Evolutionary conservation across 2,329 filamentous ascomycete species (phyloP).

Genomic region (Seiridium unicorne): DNA sequence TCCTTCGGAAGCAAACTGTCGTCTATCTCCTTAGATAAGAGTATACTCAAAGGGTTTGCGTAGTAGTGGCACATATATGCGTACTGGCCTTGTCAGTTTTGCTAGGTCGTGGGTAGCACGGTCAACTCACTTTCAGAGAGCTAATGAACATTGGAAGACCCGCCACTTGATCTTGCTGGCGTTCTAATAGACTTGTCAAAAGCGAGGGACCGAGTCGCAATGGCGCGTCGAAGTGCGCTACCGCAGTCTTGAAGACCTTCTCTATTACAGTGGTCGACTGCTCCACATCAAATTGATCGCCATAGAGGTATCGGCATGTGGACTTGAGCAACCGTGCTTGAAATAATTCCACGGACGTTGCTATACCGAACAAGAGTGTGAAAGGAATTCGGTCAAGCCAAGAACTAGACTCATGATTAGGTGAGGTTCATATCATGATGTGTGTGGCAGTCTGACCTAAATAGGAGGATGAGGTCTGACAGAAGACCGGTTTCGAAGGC

Average conservation of each 20-base stretch:
- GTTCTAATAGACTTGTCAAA: conserved; percentile 62
- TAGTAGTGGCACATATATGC: conserved; percentile 86
- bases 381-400: conserved; percentile 79
- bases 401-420: conserved; percentile 28
- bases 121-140: conserved; percentile 58
- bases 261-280: conserved; percentile 71
- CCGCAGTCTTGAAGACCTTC: conserved; percentile 64
- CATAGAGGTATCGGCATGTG: conserved; percentile 65
- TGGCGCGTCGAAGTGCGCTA: conserved; percentile 55
- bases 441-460: conserved; percentile 52
- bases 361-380: conserved; percentile 74
- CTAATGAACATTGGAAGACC: conserved; percentile 72
- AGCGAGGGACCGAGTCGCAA: conserved; percentile 65
- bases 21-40: conserved; percentile 42
- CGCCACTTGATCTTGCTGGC: conserved; percentile 75
- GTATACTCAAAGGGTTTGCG: conserved; percentile 69
- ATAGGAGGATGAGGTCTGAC: conserved; percentile 66
- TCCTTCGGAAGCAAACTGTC: conserved; percentile 48
- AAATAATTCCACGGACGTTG: conserved; percentile 78
- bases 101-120: too few species aligned
- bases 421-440: neutral
- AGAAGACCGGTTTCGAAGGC: conserved; percentile 74
- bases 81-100: conserved; percentile 49
- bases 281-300: conserved; percentile 74
- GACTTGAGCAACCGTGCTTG: conserved; percentile 71